Evolutionary conservation across 176 grass and related monocot species (phyloP).

Genomic region (Avena atlantica): DNA sequence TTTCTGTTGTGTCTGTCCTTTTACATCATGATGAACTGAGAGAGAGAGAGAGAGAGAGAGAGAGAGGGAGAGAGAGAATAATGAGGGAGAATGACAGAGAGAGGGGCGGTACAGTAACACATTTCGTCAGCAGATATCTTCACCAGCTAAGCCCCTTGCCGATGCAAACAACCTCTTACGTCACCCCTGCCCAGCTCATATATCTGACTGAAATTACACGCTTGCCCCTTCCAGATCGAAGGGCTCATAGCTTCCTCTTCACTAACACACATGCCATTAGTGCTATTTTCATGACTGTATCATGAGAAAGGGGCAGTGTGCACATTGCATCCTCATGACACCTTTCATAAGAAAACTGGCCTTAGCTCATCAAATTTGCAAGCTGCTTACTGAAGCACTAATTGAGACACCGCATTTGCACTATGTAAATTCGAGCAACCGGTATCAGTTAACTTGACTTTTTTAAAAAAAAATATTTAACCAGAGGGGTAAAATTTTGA

Average conservation of each 20-base stretch:
- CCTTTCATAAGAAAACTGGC: neutral
- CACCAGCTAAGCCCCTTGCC: slow-evolving; percentile 36
- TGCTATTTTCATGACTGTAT: neutral
- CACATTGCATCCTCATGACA: slow-evolving; percentile 8
- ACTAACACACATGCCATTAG: neutral
- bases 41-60: neutral
- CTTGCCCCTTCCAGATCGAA: neutral
- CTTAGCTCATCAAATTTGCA: neutral
- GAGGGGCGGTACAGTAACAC: neutral
- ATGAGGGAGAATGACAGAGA: neutral
- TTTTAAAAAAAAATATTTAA: neutral
- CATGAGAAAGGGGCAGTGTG: neutral
- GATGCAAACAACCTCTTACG: slow-evolving; percentile 35
- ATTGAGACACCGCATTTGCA: neutral
- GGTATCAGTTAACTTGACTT: neutral
- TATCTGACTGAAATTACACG: neutral
- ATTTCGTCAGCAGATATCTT: slow-evolving; percentile 46
- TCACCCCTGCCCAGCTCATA: slow-evolving; percentile 4
- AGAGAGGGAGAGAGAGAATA: neutral
- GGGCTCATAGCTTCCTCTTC: neutral
- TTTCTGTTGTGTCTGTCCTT: slow-evolving; percentile 22
- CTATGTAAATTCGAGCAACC: neutral
- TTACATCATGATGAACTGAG: neutral
- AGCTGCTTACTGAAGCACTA: neutral
- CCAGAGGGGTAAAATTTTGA: neutral